phyloP scores from a whole-genome alignment of 495 filamentous ascomycete species.

The Chaetomidium leptoderma region DNA sequence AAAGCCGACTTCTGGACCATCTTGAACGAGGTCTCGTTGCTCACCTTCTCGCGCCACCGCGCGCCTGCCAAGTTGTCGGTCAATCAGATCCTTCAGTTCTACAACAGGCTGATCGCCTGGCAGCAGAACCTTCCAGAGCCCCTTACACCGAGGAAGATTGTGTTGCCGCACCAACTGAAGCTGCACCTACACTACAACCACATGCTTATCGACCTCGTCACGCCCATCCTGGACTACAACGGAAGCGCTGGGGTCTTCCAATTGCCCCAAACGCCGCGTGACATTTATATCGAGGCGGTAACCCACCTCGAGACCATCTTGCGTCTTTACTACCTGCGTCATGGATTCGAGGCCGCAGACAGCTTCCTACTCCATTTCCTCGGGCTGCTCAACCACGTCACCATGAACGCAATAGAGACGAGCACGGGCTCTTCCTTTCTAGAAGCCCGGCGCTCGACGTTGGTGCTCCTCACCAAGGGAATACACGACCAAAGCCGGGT shows the following conservation, averaged over 20 bases:
- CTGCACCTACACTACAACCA: slow-evolving; percentile 32
- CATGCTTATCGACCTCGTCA: slow-evolving; percentile 26
- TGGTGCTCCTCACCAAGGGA: slow-evolving; percentile 36
- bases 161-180: slow-evolving; percentile 37
- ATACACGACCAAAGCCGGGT: slow-evolving; percentile 34
- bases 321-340: slow-evolving; percentile 41
- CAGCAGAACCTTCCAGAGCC: slow-evolving; percentile 31
- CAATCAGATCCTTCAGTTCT: slow-evolving; percentile 27
- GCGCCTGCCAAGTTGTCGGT: slow-evolving; percentile 13
- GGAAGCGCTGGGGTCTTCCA: slow-evolving; percentile 13
- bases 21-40: slow-evolving; percentile 28
- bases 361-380: slow-evolving; percentile 35
- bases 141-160: slow-evolving; percentile 33
- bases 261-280: slow-evolving; percentile 16
- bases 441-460: slow-evolving; percentile 32
- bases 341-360: slow-evolving; percentile 37
- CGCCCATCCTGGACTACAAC: slow-evolving; percentile 21
- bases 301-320: slow-evolving; percentile 34
- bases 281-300: slow-evolving; percentile 26
- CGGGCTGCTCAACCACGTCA: slow-evolving; percentile 28
- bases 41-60: slow-evolving; percentile 19
- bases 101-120: slow-evolving; percentile 29
- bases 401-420: slow-evolving; percentile 26
- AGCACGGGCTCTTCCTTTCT: slow-evolving; percentile 13
- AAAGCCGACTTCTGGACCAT: slow-evolving; percentile 36